Conservation (phyloP, 129 eudicot species). For the Arctium lappa region DNA sequence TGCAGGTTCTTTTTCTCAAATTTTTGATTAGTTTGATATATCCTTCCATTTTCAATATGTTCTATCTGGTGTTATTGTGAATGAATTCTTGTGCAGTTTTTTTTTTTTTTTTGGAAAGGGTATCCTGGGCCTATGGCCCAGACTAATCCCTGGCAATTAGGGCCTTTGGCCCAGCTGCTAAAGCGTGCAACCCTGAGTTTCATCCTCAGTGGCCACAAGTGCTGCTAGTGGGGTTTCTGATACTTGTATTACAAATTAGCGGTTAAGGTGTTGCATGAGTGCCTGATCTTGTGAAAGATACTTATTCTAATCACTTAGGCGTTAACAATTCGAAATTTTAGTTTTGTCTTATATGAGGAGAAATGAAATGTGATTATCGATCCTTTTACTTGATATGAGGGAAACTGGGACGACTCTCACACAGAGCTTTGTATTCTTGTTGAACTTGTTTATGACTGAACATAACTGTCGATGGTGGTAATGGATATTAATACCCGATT, state of each 20-base stretch:
- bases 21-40: neutral
- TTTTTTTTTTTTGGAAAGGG: too few species aligned
- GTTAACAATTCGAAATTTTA: neutral
- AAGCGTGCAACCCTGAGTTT: too few species aligned
- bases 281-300: neutral
- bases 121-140: too few species aligned
- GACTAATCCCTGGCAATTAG: too few species aligned
- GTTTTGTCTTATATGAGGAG: neutral
- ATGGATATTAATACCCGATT: too few species aligned
- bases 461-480: too few species aligned
- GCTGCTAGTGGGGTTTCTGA: neutral
- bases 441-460: too few species aligned
- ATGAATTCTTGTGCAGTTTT: neutral
- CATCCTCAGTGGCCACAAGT: too few species aligned
- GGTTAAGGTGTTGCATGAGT: neutral
- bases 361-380: neutral
- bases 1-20: neutral
- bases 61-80: neutral
- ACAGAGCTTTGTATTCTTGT: too few species aligned
- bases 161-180: too few species aligned
- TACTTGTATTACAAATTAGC: neutral
- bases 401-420: neutral
- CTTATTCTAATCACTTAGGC: neutral
- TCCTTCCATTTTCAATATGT: constrained; percentile 7
- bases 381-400: neutral